Percentiles rank a stretch among this genome's conserved stretches.
Conservation (phyloP, 192 early-diverging fungal genomes). For the Coemansia sp. region DNA sequence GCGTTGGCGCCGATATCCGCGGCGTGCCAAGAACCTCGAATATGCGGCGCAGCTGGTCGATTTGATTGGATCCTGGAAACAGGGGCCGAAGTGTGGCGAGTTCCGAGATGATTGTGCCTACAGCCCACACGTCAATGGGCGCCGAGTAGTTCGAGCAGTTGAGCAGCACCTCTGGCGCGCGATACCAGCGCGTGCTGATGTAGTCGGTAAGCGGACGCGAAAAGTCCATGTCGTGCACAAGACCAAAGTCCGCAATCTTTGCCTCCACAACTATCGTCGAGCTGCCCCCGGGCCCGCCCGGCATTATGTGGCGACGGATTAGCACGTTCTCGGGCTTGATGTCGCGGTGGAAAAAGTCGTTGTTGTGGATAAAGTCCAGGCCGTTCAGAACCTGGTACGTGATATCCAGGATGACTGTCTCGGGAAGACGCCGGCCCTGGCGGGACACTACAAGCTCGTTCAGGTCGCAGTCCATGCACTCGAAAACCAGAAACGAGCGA, state of each 20-base stretch:
- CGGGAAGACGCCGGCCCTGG: slow-evolving; percentile 64
- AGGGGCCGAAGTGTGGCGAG: slow-evolving; percentile 82
- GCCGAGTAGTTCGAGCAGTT: slow-evolving; percentile 79
- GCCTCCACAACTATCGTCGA: slow-evolving; percentile 54
- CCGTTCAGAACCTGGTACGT: slow-evolving; percentile 89
- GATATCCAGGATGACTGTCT: slow-evolving; percentile 70
- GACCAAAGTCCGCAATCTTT: slow-evolving; percentile 97
- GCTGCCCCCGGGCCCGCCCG: slow-evolving; percentile 35
- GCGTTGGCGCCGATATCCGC: slow-evolving; percentile 32
- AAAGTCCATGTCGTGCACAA: slow-evolving; percentile 87
- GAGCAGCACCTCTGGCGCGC: slow-evolving; percentile 93
- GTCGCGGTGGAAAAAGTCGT: slow-evolving; percentile 93
- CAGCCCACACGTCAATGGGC: slow-evolving; percentile 96
- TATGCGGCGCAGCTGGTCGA: slow-evolving; percentile 90
- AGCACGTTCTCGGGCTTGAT: slow-evolving; percentile 98
- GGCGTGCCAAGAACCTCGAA: slow-evolving; percentile 82
- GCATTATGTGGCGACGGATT: slow-evolving; percentile 51
- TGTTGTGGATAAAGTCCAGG: slow-evolving; percentile 88
- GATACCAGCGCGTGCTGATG: slow-evolving; percentile 97
- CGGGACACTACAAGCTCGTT: slow-evolving; percentile 84
- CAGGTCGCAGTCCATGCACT: slow-evolving; percentile 93
- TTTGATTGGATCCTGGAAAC: slow-evolving; percentile 91
- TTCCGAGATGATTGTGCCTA: slow-evolving; percentile 90
- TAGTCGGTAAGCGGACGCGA: slow-evolving; percentile 94
- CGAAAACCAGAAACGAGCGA: slow-evolving; percentile 92